Conservation (phyloP, 1,139 yeast genomes). For the Suhomyces yuchorum region DNA sequence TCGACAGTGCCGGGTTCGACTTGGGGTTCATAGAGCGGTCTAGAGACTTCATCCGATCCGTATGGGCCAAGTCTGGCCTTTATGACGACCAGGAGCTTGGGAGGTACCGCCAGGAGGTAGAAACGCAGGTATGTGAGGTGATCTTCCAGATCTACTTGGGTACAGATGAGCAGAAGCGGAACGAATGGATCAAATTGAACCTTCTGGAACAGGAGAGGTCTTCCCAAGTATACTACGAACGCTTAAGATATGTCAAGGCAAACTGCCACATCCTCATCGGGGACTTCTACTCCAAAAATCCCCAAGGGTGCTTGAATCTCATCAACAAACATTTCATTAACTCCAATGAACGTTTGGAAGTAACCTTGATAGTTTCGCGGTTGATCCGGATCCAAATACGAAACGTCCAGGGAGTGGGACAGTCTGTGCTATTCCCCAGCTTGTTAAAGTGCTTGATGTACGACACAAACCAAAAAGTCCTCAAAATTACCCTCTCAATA, state of each 20-base stretch:
- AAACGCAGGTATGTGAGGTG: conserved; percentile 28
- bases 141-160: conserved; percentile 38
- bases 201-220: conserved; percentile 23
- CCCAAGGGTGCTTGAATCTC: conserved; percentile 34
- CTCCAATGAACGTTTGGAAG: conserved; percentile 35
- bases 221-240: conserved; percentile 45
- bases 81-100: conserved; percentile 30
- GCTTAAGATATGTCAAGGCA: conserved; percentile 48
- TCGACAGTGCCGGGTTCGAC: conserved; percentile 62
- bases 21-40: conserved; percentile 43
- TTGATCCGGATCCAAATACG: conserved; percentile 22
- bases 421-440: background rate
- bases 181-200: conserved; percentile 17
- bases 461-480: conserved; percentile 47
- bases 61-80: conserved; percentile 26
- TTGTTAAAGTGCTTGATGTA: conserved; percentile 44
- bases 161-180: conserved; percentile 6
- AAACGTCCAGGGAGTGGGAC: background rate
- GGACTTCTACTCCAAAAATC: conserved; percentile 40
- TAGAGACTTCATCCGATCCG: conserved; percentile 40
- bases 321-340: conserved; percentile 34
- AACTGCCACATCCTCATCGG: conserved; percentile 45
- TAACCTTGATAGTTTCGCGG: conserved; percentile 36
- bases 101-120: conserved; percentile 26
- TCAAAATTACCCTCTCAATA: conserved; percentile 45